Conservation (phyloP, 2,329 filamentous ascomycete species). For the Calcarisporium arbuscula region DNA sequence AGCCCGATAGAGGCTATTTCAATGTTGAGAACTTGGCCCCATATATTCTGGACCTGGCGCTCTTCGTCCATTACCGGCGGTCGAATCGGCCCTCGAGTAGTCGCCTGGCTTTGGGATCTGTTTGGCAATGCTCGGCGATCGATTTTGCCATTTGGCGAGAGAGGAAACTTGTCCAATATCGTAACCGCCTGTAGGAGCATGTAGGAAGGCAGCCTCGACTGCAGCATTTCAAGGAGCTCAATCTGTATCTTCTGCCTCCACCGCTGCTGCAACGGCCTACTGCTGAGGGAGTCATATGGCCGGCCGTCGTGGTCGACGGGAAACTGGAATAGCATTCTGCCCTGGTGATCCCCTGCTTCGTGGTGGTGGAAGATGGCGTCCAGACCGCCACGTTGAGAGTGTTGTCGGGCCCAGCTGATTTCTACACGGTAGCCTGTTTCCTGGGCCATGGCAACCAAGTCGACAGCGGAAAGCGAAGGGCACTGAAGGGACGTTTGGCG, state of each 20-base stretch:
- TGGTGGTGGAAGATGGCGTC: conserved; percentile 28
- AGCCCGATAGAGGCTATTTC: conserved; percentile 4
- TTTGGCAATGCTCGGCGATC: too few species aligned
- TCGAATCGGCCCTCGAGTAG: too few species aligned
- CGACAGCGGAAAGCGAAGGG: conserved; percentile 10
- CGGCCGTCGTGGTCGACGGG: conserved; percentile 12
- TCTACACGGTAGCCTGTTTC: conserved; percentile 39
- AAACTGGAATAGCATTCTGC: conserved; percentile 15
- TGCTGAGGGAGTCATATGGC: conserved; percentile 7
- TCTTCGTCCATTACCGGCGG: too few species aligned
- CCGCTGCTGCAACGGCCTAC: conserved; percentile 10
- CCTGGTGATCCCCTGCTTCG: conserved; percentile 12
- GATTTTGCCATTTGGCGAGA: conserved; percentile 20
- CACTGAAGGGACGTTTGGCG: conserved; percentile 2
- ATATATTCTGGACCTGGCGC: conserved; percentile 10
- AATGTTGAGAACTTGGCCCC: conserved; percentile 11
- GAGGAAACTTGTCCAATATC: conserved; percentile 17
- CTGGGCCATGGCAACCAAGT: conserved; percentile 16
- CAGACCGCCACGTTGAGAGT: conserved; percentile 16
- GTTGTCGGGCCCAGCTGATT: conserved; percentile 35
- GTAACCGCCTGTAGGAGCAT: conserved; percentile 19
- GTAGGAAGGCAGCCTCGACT: conserved; percentile 14
- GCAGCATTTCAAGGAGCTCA: conserved; percentile 1
- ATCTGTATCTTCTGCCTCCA: conserved; percentile 3
- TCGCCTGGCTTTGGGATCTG: too few species aligned